These are phyloP conservation scores for Salisapilia sapeloensis DNA, from an alignment of 352 stramenopile genomes.

Conservation along the genomic window DNA sequence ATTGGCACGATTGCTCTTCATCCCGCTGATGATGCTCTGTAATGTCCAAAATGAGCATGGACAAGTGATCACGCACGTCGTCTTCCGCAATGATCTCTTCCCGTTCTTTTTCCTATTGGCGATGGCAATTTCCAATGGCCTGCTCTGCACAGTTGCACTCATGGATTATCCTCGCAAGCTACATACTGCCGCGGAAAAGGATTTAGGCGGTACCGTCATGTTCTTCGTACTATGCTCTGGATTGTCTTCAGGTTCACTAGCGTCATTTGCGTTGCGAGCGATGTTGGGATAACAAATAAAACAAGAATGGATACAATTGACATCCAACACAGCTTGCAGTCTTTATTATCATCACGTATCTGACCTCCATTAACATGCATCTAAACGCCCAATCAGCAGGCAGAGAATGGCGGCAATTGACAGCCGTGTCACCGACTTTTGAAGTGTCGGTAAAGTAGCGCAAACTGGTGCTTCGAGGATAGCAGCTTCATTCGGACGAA, in stretches of 20 bases:
- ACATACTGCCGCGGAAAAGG: constrained; percentile 36
- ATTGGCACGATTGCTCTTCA: constrained; percentile 25
- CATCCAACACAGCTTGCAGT: too few species aligned
- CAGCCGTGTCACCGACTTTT: too few species aligned
- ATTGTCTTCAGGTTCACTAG: constrained; percentile 48
- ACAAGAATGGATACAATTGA: too few species aligned
- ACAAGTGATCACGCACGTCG: constrained; percentile 40
- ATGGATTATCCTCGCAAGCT: constrained; percentile 62
- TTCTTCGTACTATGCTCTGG: constrained; percentile 68
- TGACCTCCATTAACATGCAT: too few species aligned
- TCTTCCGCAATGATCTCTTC: constrained; percentile 58
- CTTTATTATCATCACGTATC: too few species aligned
- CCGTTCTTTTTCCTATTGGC: constrained; percentile 30
- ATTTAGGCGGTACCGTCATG: constrained; percentile 60
- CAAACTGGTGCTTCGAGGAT: too few species aligned
- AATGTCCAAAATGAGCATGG: constrained; percentile 55
- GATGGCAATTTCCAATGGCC: constrained; percentile 53
- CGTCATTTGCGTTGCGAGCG: constrained; percentile 54
- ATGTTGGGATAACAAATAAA: constrained; percentile 16
- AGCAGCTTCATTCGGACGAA: too few species aligned
- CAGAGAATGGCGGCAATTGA: too few species aligned
- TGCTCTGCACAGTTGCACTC: constrained; percentile 49
- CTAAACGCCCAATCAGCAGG: too few species aligned
- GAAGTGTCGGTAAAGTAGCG: too few species aligned
- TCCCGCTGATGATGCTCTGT: constrained; percentile 59